A percentile compares a stretch with the other conserved stretches of the same genome.
Evolutionary conservation across 345 rosid species (phyloP).

Genomic region (Brassica juncea): DNA sequence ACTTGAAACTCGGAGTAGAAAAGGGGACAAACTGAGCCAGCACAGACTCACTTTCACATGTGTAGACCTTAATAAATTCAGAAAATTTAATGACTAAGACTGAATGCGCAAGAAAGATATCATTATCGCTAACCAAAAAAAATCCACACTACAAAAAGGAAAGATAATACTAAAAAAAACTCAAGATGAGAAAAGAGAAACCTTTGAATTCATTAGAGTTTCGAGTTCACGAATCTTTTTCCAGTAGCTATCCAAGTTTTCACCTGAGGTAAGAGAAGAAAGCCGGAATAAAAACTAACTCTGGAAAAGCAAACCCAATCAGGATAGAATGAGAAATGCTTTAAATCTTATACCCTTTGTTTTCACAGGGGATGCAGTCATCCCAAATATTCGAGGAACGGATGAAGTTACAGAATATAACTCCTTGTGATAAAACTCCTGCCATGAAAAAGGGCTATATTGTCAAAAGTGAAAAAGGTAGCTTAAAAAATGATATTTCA

Average conservation of each 20-base stretch:
- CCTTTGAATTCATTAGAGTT: slow-evolving; percentile 81
- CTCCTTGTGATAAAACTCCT: slow-evolving; percentile 80
- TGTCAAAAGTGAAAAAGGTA: slow-evolving; percentile 1
- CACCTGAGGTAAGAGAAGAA: slow-evolving; percentile 44
- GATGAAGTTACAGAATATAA: slow-evolving; percentile 34
- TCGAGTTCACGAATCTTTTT: slow-evolving; percentile 64
- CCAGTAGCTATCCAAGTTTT: slow-evolving; percentile 49
- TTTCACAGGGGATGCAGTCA: slow-evolving; percentile 93
- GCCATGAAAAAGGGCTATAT: slow-evolving; percentile 19
- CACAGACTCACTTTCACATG: slow-evolving; percentile 61
- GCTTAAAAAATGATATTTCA: neutral
- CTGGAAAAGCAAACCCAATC: neutral
- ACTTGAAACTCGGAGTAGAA: slow-evolving; percentile 60
- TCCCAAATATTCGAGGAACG: slow-evolving; percentile 83
- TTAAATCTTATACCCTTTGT: slow-evolving; percentile 54
- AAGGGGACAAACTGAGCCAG: slow-evolving; percentile 61
- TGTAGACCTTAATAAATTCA: slow-evolving; percentile 61
- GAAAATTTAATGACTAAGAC: slow-evolving; percentile 2
- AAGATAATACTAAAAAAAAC: neutral
- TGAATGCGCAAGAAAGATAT: neutral
- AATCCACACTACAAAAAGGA: slow-evolving; percentile 2
- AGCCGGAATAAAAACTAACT: neutral
- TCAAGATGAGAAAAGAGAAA: slow-evolving; percentile 37
- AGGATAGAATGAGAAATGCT: slow-evolving; percentile 9
- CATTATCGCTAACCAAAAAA: neutral